A percentile compares a stretch with the other conserved stretches of the same genome.
Conservation (phyloP, 768 basidiomycete genomes). For the Kwoniella dejecticola region DNA sequence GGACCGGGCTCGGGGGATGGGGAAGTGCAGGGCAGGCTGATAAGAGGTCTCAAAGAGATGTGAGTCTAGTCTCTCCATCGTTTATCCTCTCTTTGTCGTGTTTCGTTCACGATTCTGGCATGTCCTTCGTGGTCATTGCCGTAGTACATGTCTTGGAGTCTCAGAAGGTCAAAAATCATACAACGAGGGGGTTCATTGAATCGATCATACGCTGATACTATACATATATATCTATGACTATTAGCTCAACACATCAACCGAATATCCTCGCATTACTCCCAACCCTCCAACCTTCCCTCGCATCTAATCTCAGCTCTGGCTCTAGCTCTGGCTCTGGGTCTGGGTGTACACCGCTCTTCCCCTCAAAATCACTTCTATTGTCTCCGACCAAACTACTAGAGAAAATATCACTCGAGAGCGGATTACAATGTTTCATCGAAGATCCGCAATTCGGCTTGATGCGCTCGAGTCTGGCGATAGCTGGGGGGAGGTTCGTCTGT, state of each 20-base stretch:
- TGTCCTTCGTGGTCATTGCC: too few relatives aligned
- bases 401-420: constrained; percentile 24
- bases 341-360: constrained; percentile 20
- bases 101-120: too few relatives aligned
- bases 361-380: constrained; percentile 20
- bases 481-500: constrained; percentile 41
- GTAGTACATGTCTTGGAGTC: too few relatives aligned
- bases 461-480: constrained; percentile 41
- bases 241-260: constrained; percentile 33
- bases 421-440: constrained; percentile 45
- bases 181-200: too few relatives aligned
- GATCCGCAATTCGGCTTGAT: constrained; percentile 50
- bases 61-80: constrained; percentile 16
- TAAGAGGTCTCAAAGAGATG: constrained; percentile 39
- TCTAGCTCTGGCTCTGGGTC: too few relatives aligned
- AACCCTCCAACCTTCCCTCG: background rate
- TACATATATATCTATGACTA: background rate
- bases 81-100: too few relatives aligned
- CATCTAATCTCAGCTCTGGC: background rate
- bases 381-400: constrained; percentile 32
- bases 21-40: constrained; percentile 26
- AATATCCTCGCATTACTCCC: constrained; percentile 10
- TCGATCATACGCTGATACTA: too few relatives aligned
- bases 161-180: too few relatives aligned
- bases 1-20: background rate